phyloP scores from a whole-genome alignment of 2,329 filamentous ascomycete genomes.

The Aspergillus puulaauensis region DNA sequence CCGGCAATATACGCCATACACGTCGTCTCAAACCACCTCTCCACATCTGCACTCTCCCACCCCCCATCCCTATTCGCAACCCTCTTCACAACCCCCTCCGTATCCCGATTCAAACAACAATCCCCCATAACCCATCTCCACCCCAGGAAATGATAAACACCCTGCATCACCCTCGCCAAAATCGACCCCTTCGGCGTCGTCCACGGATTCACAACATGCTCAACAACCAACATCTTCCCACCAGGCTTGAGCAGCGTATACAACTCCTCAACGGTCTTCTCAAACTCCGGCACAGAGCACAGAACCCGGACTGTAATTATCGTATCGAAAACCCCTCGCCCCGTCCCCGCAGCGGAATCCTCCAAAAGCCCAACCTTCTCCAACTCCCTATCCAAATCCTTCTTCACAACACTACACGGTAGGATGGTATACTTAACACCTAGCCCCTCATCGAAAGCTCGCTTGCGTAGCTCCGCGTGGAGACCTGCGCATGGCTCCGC shows the following conservation, averaged over 20 bases:
- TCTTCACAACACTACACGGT: slow-evolving; percentile 47
- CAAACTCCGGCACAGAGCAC: slow-evolving; percentile 53
- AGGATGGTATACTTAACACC: slow-evolving; percentile 51
- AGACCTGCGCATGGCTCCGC: slow-evolving; percentile 53
- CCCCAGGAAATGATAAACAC: slow-evolving; percentile 45
- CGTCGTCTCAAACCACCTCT: slow-evolving; percentile 39
- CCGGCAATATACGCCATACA: slow-evolving; percentile 44
- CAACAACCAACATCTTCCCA: slow-evolving; percentile 54
- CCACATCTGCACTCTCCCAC: slow-evolving; percentile 52
- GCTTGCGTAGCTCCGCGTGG: slow-evolving; percentile 44
- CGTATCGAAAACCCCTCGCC: slow-evolving; percentile 51
- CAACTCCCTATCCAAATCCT: slow-evolving; percentile 47
- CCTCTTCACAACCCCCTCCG: slow-evolving; percentile 42
- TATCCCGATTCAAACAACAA: slow-evolving; percentile 53
- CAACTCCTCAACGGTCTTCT: slow-evolving; percentile 46
- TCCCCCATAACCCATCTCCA: slow-evolving; percentile 56
- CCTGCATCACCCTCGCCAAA: slow-evolving; percentile 47
- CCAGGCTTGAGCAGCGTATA: slow-evolving; percentile 55
- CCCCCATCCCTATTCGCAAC: slow-evolving; percentile 44
- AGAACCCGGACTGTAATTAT: slow-evolving; percentile 56
- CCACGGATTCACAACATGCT: slow-evolving; percentile 57
- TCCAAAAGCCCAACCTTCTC: slow-evolving; percentile 40
- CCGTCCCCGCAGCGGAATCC: slow-evolving; percentile 9
- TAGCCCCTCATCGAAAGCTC: slow-evolving; percentile 44
- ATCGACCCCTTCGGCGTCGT: slow-evolving; percentile 45